Evolutionary conservation across 1,139 yeast genomes (phyloP).

Genomic region (Yamadazyma oceani): DNA sequence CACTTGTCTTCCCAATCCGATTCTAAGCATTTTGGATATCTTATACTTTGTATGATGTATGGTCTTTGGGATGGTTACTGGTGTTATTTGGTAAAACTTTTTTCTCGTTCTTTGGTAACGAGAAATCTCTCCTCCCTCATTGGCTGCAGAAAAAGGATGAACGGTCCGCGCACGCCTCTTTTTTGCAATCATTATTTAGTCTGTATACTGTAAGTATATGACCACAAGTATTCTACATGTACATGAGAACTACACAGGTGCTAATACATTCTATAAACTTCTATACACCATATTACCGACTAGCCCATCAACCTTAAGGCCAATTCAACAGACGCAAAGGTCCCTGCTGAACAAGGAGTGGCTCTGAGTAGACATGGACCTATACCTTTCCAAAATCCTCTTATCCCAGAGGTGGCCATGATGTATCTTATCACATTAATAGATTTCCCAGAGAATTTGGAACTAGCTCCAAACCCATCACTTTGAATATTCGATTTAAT

Average conservation of each 20-base stretch:
- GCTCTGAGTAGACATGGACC: conserved; percentile 71
- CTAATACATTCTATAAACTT: too few species aligned
- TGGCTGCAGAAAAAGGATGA: conserved; percentile 2
- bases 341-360: conserved; percentile 73
- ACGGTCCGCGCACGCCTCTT: conserved; percentile 1
- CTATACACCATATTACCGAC: too few species aligned
- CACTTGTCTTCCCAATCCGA: neutral
- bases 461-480: conserved; percentile 51
- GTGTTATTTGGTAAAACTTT: neutral
- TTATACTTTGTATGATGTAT: too few species aligned
- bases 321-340: conserved; percentile 75
- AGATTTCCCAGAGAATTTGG: conserved; percentile 47
- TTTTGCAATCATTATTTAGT: too few species aligned
- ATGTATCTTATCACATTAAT: conserved; percentile 49
- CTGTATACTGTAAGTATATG: too few species aligned
- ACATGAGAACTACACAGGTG: too few species aligned
- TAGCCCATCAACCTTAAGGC: conserved; percentile 57
- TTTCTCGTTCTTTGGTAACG: conserved; percentile 2
- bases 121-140: conserved; percentile 2
- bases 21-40: neutral
- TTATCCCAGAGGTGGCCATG: conserved; percentile 43
- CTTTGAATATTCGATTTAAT: conserved; percentile 70
- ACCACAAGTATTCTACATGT: too few species aligned
- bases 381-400: conserved; percentile 73
- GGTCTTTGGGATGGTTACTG: neutral